Percentiles rank a stretch among this genome's conserved stretches.
Conservation (phyloP, 1,284 basidiomycete genomes). For the Boletus sp. region DNA sequence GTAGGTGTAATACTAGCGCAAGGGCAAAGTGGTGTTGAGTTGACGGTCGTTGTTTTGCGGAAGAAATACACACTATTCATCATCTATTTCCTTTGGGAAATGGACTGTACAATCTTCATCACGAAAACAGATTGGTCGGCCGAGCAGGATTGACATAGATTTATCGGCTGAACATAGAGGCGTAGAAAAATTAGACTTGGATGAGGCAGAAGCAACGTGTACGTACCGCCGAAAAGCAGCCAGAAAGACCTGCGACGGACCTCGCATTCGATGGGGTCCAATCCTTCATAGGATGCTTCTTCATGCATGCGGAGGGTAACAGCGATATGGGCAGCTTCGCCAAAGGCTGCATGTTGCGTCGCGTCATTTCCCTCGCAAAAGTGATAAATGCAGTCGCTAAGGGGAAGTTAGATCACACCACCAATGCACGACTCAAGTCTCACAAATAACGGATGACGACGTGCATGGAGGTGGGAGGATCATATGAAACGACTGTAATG, state of each 20-base stretch:
- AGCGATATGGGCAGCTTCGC: constrained; percentile 77
- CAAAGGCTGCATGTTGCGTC: constrained; percentile 80
- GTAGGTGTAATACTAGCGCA: constrained; percentile 67
- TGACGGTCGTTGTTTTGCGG: constrained; percentile 31
- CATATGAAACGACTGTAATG: constrained; percentile 73
- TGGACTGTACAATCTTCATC: constrained; percentile 85
- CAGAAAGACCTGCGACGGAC: constrained; percentile 79
- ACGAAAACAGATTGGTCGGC: constrained; percentile 74
- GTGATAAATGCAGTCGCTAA: constrained; percentile 75
- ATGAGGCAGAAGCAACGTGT: constrained; percentile 7
- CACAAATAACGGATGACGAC: constrained; percentile 82
- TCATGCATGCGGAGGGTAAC: constrained; percentile 80
- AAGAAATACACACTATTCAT: constrained; percentile 67
- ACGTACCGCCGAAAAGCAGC: constrained; percentile 77
- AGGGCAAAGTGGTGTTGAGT: constrained; percentile 23
- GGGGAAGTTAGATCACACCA: constrained; percentile 11
- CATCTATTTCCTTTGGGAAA: constrained; percentile 80
- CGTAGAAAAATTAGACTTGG: not conserved
- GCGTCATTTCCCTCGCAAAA: constrained; percentile 85
- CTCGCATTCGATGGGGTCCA: constrained; percentile 83
- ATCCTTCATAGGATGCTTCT: constrained; percentile 72
- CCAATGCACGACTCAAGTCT: constrained; percentile 31
- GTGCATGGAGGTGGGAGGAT: constrained; percentile 76
- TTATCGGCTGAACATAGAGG: constrained; percentile 61
- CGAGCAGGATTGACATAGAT: constrained; percentile 80